Evolutionary conservation across 495 filamentous ascomycete species (phyloP).

Genomic region (Penicillium egyptiacum): DNA sequence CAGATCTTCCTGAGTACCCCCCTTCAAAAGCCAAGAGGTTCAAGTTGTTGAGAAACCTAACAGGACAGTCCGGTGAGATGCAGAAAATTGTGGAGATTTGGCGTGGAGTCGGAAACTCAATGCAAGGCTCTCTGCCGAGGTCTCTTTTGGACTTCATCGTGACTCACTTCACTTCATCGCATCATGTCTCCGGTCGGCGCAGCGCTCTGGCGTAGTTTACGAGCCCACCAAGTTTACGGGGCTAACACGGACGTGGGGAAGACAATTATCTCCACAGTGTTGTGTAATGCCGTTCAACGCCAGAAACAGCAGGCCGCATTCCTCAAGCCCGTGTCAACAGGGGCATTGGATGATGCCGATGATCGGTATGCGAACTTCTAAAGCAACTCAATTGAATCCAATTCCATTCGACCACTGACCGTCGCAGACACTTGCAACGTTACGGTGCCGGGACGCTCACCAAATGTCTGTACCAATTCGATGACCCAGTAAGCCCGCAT

Average conservation of each 20-base stretch:
- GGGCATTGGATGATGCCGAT: constrained; percentile 65
- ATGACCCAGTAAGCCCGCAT: constrained; percentile 71
- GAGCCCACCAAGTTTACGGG: constrained; percentile 69
- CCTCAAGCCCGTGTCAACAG: constrained; percentile 76
- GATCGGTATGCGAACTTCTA: constrained; percentile 48
- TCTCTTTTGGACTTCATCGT: background rate
- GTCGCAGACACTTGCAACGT: constrained; percentile 54
- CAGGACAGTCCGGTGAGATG: background rate
- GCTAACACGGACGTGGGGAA: constrained; percentile 82
- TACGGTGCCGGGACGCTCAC: constrained; percentile 54
- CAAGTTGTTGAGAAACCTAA: background rate
- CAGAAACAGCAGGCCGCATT: constrained; percentile 55
- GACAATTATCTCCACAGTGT: constrained; percentile 68
- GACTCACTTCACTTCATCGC: background rate
- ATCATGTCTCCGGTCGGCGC: constrained; percentile 44
- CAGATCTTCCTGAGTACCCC: background rate
- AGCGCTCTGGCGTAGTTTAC: constrained; percentile 61
- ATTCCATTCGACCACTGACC: background rate
- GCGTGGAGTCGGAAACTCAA: background rate
- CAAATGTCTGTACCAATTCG: constrained; percentile 66
- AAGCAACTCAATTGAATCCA: background rate
- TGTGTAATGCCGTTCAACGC: constrained; percentile 59
- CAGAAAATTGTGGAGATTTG: background rate
- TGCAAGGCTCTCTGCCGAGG: background rate
- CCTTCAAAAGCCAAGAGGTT: background rate